Percentiles rank a stretch among this genome's conserved stretches.
Conservation (phyloP, 2,329 filamentous ascomycete species). For the Triangularia setosa region DNA sequence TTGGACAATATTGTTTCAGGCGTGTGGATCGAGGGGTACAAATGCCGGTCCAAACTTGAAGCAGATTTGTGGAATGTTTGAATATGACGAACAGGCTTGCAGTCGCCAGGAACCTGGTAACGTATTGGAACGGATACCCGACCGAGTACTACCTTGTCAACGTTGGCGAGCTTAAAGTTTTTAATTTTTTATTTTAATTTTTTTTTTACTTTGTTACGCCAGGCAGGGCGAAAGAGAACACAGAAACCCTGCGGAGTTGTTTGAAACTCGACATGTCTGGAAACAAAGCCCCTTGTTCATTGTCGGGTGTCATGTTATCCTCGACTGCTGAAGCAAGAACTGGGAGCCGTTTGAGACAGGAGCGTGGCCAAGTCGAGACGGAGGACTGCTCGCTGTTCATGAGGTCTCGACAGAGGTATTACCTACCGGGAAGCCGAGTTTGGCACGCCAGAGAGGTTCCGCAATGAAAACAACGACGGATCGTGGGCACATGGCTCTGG, state of each 20-base stretch:
- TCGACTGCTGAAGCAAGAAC: not conserved
- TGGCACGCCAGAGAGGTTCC: not conserved
- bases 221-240: not conserved
- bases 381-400: not conserved
- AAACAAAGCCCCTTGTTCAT: not conserved
- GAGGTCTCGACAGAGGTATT: not conserved
- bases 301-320: not conserved
- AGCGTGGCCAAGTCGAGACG: not conserved
- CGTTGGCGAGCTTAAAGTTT: not conserved
- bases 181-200: no score
- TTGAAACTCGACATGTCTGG: slow-evolving; percentile 6
- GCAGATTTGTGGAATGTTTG: not conserved
- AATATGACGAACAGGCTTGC: not conserved
- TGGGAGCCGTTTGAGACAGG: not conserved
- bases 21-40: not conserved
- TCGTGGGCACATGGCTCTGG: not conserved
- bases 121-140: not conserved
- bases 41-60: not conserved
- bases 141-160: not conserved
- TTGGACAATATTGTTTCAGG: not conserved
- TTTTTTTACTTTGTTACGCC: not conserved
- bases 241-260: not conserved
- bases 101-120: not conserved
- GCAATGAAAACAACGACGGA: not conserved
- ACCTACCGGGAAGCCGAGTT: not conserved